These are phyloP conservation scores for Porphyrellus cyaneotinctus DNA, from an alignment of 768 basidiomycete species.

Conservation along the genomic window DNA sequence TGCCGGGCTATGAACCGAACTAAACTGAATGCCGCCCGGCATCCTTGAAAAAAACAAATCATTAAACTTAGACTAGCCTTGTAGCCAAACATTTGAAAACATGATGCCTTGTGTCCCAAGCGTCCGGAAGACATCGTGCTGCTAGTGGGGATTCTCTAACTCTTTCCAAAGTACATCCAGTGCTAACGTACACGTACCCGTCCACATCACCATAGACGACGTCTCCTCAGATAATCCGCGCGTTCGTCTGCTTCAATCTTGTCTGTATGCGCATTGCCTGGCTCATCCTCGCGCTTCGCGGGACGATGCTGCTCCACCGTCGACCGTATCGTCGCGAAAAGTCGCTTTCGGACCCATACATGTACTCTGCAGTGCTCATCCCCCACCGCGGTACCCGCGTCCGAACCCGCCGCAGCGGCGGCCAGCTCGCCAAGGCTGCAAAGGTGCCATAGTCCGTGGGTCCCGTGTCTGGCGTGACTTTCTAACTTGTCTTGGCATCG, in stretches of 20 bases:
- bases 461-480: slow-evolving; percentile 48
- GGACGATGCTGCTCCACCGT: slow-evolving; percentile 28
- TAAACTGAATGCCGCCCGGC: too few species aligned
- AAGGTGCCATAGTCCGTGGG: slow-evolving; percentile 62
- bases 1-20: too few species aligned
- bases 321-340: slow-evolving; percentile 38
- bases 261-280: background rate
- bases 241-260: slow-evolving; percentile 29
- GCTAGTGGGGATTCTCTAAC: too few species aligned
- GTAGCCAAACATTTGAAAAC: too few species aligned
- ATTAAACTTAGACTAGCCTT: too few species aligned
- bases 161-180: too few species aligned
- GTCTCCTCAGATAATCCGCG: slow-evolving; percentile 58
- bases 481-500: slow-evolving; percentile 39
- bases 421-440: slow-evolving; percentile 43
- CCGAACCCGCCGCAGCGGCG: slow-evolving; percentile 27
- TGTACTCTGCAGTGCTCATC: slow-evolving; percentile 2
- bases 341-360: slow-evolving; percentile 14
- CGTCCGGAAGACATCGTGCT: too few species aligned
- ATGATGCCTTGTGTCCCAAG: too few species aligned
- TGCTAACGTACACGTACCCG: slow-evolving; percentile 73
- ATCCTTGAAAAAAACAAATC: too few species aligned
- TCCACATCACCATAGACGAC: slow-evolving; percentile 79
- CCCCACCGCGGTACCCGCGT: slow-evolving; percentile 9
- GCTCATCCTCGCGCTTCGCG: slow-evolving; percentile 18